Base-by-base conservation (phyloP, 2,329 filamentous ascomycete species). In the Talaromyces verruculosus region DNA sequence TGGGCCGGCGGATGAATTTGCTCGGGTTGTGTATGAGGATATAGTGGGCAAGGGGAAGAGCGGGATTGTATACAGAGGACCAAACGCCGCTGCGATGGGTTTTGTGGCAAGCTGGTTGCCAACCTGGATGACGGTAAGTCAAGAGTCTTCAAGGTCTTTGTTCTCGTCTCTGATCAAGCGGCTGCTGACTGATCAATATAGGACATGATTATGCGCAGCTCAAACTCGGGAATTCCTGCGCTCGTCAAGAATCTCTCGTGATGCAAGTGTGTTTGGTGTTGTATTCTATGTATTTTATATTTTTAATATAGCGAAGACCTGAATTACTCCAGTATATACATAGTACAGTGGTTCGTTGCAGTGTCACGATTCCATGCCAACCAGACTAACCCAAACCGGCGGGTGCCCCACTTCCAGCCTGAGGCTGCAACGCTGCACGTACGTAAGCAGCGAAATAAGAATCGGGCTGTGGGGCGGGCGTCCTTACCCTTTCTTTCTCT, bases 111-210 rank as follows among this genome's bases (percentile, higher is more conserved):
- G 37, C 19, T 68, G 62, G 59, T 22, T 59, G n/a, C 68, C 67
- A 3, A 49, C 43, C 15, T 69, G 59, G 66, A 39, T 69, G 28
- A 15, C 63, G 66, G 68, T 69, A 45, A 63, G 67, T 47, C 43
- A 57, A 11, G 8, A 17, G 4, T 13, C 6, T 53, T 33, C 30
- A 15, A 33, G 15, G n/a, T 22, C 55, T n/a, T 2, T 28, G 41
- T 43, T 19, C 41, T 43, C 17, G 57, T 43, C 57, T 59, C 19
- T 28, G 19, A 30, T 30, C 6, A 25, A n/a, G 15, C 13, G 3
- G 37, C 57, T 60, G 37, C 45, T 41, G 15, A n/a, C 15, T 58
- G 17, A 30, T 17, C 1, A 6, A 28, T 30, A 25, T 30, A 60
- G 57, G 57, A 60, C 37, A 60, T n/a, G 39, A 6, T 57, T 30